Evolutionary conservation across 2,329 filamentous ascomycete species (phyloP).

Genomic region (Talaromyces atroroseus): DNA sequence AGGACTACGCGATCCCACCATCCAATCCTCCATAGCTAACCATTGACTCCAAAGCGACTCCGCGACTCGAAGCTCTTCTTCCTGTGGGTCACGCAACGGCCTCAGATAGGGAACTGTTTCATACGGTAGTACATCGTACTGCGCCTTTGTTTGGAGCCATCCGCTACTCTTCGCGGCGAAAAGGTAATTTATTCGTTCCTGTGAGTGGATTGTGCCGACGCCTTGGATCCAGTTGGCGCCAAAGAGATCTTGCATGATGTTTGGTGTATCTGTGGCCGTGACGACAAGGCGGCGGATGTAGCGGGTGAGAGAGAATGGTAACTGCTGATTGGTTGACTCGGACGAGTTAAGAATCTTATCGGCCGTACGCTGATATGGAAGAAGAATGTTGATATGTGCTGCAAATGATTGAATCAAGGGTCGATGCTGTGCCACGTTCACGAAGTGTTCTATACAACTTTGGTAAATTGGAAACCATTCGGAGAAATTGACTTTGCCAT

Average conservation of each 20-base stretch:
- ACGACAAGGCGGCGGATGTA: conserved; percentile 88
- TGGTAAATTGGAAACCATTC: conserved; percentile 89
- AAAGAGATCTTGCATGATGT: conserved; percentile 84
- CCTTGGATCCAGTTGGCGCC: conserved; percentile 80
- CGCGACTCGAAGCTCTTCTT: conserved; percentile 73
- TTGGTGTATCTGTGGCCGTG: conserved; percentile 81
- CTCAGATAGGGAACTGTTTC: conserved; percentile 82
- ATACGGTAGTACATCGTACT: conserved; percentile 79
- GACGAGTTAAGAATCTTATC: conserved; percentile 38
- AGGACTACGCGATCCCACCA: conserved; percentile 68
- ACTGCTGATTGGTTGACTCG: conserved; percentile 24
- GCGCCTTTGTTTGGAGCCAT: conserved; percentile 80
- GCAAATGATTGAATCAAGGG: conserved; percentile 76
- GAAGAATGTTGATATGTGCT: conserved; percentile 83
- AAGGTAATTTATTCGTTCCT: conserved; percentile 86
- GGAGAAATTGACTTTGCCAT: conserved; percentile 57
- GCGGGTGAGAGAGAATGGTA: conserved; percentile 65
- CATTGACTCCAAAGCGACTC: conserved; percentile 89
- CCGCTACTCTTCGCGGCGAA: conserved; percentile 89
- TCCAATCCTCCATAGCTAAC: conserved; percentile 97
- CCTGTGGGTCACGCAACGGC: conserved; percentile 67
- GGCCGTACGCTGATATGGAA: conserved; percentile 68
- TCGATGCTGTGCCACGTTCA: conserved; percentile 80
- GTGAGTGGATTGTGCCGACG: conserved; percentile 74
- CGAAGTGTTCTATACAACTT: conserved; percentile 79